Conservation (phyloP, 2,329 filamentous ascomycete genomes). For the Botrytis fabae region DNA sequence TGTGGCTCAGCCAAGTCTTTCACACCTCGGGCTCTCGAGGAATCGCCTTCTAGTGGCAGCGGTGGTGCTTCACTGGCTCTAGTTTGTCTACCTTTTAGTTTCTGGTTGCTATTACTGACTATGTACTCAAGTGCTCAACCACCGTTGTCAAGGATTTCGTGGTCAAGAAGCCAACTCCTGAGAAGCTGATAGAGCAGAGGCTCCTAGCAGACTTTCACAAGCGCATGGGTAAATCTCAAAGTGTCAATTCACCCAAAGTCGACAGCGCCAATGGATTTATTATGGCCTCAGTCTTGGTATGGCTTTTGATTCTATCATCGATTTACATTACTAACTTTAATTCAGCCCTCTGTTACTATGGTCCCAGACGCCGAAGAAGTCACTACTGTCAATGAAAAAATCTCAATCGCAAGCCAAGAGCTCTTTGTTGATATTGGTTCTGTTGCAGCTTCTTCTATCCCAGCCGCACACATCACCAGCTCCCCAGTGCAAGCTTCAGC, state of each 20-base stretch:
- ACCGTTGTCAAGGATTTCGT: not conserved
- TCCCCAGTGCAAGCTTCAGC: not conserved
- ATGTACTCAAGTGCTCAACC: not conserved
- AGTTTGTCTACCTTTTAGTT: not conserved
- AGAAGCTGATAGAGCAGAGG: not conserved
- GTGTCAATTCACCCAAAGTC: not conserved
- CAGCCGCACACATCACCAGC: not conserved
- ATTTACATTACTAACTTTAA: not conserved
- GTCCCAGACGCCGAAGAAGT: not conserved
- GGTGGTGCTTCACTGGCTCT: not conserved
- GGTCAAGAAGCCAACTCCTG: not conserved
- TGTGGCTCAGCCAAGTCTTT: not conserved
- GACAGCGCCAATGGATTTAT: not conserved
- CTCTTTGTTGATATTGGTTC: not conserved
- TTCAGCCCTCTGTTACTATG: not conserved
- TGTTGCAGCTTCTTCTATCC: not conserved
- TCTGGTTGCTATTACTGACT: not conserved
- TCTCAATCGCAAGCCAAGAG: not conserved
- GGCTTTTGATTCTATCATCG: not conserved
- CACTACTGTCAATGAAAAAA: not conserved
- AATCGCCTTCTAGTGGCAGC: slow-evolving; percentile 6
- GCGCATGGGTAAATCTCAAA: not conserved
- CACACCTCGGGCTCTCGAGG: not conserved
- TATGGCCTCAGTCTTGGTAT: not conserved
- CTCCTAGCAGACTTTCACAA: not conserved